A percentile compares a stretch with the other conserved stretches of the same genome.
Evolutionary conservation across 1,284 basidiomycete species (phyloP).

Genomic region (Bondarzewia mesenterica): DNA sequence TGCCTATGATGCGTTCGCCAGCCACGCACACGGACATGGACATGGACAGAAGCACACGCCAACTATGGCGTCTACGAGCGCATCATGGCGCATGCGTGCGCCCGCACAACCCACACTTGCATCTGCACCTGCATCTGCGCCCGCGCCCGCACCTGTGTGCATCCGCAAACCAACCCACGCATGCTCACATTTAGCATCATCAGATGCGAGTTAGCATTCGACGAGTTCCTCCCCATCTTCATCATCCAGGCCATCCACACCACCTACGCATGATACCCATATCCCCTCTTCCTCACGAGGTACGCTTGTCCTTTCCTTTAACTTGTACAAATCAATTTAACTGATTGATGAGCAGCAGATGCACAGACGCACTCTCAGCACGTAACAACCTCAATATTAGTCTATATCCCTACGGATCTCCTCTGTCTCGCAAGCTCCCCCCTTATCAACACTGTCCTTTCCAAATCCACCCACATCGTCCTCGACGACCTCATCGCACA

Average conservation of each 20-base stretch:
- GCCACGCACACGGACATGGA: constrained; percentile 2
- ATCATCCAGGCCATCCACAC: background rate
- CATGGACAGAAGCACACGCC: constrained; percentile 4
- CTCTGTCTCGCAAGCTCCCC: constrained; percentile 12
- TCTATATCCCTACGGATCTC: constrained; percentile 10
- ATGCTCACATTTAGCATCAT: background rate
- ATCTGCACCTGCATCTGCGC: background rate
- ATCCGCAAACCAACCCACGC: background rate
- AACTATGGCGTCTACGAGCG: constrained; percentile 4
- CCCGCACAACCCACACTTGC: too few species aligned
- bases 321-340: background rate
- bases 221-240: background rate
- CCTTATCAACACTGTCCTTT: constrained; percentile 11
- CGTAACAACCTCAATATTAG: background rate
- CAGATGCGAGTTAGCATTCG: background rate
- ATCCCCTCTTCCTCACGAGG: background rate
- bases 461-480: constrained; percentile 2
- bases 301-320: background rate
- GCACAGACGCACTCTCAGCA: too few species aligned
- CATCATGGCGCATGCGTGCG: constrained; percentile 11
- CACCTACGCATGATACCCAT: background rate
- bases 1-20: background rate
- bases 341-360: background rate
- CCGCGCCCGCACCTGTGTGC: background rate
- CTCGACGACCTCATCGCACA: constrained; percentile 13